phyloP scores from a whole-genome alignment of 495 filamentous ascomycete genomes.

The Aspergillus hancockii region DNA sequence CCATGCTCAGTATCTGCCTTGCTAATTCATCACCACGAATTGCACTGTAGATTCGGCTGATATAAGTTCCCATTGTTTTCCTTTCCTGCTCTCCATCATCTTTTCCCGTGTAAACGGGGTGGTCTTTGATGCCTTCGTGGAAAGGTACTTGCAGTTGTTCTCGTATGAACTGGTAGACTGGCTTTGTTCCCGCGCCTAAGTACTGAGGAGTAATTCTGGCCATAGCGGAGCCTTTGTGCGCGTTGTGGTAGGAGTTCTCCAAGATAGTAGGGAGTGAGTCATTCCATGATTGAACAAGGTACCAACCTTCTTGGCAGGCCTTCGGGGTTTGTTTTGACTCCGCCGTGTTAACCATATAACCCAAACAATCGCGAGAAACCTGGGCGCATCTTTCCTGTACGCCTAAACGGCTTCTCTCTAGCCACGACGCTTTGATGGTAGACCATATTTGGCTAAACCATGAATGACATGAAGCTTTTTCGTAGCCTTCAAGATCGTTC shows the following conservation, averaged over 20 bases:
- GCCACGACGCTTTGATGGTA: background rate
- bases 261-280: background rate
- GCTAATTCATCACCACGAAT: background rate
- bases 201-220: background rate
- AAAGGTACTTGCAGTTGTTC: constrained; percentile 7
- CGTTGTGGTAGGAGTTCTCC: background rate
- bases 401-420: background rate
- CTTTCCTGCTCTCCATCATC: constrained; percentile 3
- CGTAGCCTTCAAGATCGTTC: background rate
- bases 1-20: no score
- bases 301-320: background rate
- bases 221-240: no score
- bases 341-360: background rate
- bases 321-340: background rate
- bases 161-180: constrained; percentile 18
- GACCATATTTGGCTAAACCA: background rate
- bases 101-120: constrained; percentile 13
- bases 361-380: background rate
- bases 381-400: background rate
- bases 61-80: constrained; percentile 24
- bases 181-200: constrained; percentile 13
- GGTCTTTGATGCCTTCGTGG: constrained; percentile 19
- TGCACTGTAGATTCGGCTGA: constrained; percentile 6
- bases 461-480: no score
- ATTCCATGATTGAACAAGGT: background rate